Evolutionary conservation across 2,329 filamentous ascomycete genomes (phyloP).

Genomic region (Aspergillus hortae): DNA sequence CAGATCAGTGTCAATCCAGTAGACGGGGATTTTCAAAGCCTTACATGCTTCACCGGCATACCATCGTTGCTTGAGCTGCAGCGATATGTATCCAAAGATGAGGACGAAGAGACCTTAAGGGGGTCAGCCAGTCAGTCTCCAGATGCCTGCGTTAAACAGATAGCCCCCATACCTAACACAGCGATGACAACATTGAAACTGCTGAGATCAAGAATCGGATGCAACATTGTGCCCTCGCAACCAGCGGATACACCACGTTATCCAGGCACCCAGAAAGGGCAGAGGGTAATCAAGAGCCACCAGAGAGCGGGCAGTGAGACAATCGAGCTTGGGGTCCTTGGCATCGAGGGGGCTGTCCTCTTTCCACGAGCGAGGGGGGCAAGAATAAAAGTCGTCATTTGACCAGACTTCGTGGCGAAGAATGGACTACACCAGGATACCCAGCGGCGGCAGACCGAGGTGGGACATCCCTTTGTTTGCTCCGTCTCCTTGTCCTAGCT

Average conservation of each 20-base stretch:
- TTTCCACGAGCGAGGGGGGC: not conserved
- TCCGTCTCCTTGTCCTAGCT: not conserved
- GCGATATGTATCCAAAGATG: constrained; percentile 31
- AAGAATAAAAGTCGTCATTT: not conserved
- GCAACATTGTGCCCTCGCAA: constrained; percentile 25
- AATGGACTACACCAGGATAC: not conserved
- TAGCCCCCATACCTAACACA: constrained; percentile 25
- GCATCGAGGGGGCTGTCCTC: not conserved
- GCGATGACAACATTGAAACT: constrained; percentile 33
- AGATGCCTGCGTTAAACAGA: not conserved
- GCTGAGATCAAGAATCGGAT: constrained; percentile 33
- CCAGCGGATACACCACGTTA: not conserved
- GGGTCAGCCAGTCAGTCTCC: constrained; percentile 5
- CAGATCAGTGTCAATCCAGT: constrained; percentile 2
- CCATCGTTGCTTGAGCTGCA: constrained; percentile 37
- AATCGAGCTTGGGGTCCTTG: too few relatives aligned
- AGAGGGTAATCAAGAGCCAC: too few relatives aligned
- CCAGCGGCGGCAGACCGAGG: not conserved
- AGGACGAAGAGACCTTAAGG: constrained; percentile 30
- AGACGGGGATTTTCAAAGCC: constrained; percentile 1
- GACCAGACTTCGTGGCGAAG: not conserved
- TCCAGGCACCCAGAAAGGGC: not conserved
- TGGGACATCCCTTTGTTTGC: not conserved
- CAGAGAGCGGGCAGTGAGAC: too few relatives aligned
- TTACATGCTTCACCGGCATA: constrained; percentile 40